These are phyloP conservation scores for Pseudopediastrum boryanum DNA, from an alignment of 139 green algal species.

Conservation along the genomic window DNA sequence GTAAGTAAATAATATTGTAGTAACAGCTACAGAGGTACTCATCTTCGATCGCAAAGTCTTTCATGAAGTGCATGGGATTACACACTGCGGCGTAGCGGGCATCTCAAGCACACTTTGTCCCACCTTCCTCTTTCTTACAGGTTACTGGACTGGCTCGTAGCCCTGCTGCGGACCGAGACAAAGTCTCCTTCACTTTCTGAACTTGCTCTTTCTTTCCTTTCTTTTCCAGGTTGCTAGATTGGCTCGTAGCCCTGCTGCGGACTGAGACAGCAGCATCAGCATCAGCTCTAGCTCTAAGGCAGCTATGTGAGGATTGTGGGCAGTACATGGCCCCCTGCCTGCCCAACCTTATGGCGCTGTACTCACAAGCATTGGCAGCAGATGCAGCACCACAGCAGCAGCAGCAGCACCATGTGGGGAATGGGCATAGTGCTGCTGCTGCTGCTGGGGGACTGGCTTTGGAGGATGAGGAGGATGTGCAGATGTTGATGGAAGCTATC, in stretches of 20 bases:
- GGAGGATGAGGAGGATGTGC: conserved; percentile 67
- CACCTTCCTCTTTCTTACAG: background rate
- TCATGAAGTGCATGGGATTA: too few relatives aligned
- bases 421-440: background rate
- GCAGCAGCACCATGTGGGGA: conserved; percentile 42
- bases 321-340: conserved; percentile 51
- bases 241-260: conserved; percentile 49
- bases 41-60: background rate
- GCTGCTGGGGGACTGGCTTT: background rate
- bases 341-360: conserved; percentile 66
- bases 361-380: conserved; percentile 41
- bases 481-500: conserved; percentile 59
- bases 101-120: background rate
- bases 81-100: too few relatives aligned
- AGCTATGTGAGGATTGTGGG: conserved; percentile 69
- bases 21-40: background rate
- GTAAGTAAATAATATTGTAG: background rate
- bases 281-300: conserved; percentile 56
- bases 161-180: conserved; percentile 36
- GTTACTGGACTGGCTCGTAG: conserved; percentile 57
- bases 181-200: background rate
- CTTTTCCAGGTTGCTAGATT: conserved; percentile 46
- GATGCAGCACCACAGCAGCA: background rate
- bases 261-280: conserved; percentile 40
- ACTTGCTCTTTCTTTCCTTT: background rate